phyloP scores from a whole-genome alignment of 129 eudicot genomes.

The Daucus carota region DNA sequence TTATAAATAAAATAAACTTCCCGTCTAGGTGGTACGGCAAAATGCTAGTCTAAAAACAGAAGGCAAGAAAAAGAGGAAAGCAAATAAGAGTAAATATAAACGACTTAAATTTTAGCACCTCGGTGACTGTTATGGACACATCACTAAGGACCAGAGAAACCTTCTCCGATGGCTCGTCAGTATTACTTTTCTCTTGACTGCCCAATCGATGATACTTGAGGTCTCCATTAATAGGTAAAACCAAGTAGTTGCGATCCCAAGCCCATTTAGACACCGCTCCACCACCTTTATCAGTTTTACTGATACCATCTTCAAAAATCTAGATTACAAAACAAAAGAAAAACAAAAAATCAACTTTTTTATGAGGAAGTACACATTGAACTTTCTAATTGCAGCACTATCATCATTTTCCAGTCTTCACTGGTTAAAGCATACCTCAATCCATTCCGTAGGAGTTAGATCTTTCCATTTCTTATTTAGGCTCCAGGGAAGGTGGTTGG shows the following conservation, averaged over 20 bases:
- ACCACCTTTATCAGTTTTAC: conserved; percentile 39
- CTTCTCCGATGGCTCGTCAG: conserved; percentile 80
- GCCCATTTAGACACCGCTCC: conserved; percentile 52
- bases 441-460: conserved; percentile 79
- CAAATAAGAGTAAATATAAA: background rate
- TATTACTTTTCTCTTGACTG: conserved; percentile 66
- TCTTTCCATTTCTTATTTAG: conserved; percentile 83
- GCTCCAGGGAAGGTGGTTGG: conserved; percentile 79
- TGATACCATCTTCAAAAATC: conserved; percentile 96
- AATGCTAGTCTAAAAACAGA: background rate
- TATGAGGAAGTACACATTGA: background rate
- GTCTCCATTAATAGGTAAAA: conserved; percentile 86
- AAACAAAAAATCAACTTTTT: background rate
- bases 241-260: conserved; percentile 60
- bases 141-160: conserved; percentile 69
- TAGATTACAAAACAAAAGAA: conserved; percentile 10
- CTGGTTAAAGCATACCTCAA: conserved; percentile 55
- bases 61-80: background rate
- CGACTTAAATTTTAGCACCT: conserved; percentile 43
- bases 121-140: conserved; percentile 75
- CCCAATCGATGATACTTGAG: conserved; percentile 93
- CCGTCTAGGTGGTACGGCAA: too few relatives aligned
- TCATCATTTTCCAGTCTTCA: background rate
- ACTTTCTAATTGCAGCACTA: background rate
- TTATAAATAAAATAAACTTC: too few relatives aligned